A percentile compares a stretch with the other conserved stretches of the same genome.
Evolutionary conservation across 2,329 filamentous ascomycete genomes (phyloP).

Genomic region (Arthroderma sp.): DNA sequence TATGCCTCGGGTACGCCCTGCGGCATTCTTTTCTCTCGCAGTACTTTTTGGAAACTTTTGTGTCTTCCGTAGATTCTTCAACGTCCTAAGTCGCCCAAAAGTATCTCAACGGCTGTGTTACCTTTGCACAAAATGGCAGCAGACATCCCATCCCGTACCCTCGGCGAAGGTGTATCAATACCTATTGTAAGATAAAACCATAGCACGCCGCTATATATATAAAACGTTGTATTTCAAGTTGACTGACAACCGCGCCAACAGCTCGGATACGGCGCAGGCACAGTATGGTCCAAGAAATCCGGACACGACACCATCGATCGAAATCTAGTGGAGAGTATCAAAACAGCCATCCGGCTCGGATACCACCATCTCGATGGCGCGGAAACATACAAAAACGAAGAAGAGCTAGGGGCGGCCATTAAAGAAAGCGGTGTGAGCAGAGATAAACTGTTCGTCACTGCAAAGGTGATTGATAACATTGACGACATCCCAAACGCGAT

Average conservation of each 20-base stretch:
- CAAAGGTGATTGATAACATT: slow-evolving; percentile 43
- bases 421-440: slow-evolving; percentile 33
- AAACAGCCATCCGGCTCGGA: slow-evolving; percentile 44
- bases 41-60: too few relatives aligned
- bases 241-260: slow-evolving; percentile 13
- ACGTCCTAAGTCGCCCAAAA: too few relatives aligned
- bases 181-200: slow-evolving; percentile 35
- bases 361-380: slow-evolving; percentile 52
- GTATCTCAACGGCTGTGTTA: too few relatives aligned
- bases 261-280: slow-evolving; percentile 51
- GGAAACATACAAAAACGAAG: slow-evolving; percentile 41
- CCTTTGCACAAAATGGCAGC: slow-evolving; percentile 5
- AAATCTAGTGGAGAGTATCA: slow-evolving; percentile 41
- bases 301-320: slow-evolving; percentile 38
- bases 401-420: slow-evolving; percentile 37
- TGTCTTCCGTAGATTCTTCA: too few relatives aligned
- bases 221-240: background rate
- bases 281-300: slow-evolving; percentile 48
- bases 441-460: slow-evolving; percentile 40
- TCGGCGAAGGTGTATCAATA: slow-evolving; percentile 44
- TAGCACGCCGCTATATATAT: background rate
- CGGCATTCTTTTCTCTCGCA: too few relatives aligned
- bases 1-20: too few relatives aligned
- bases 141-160: slow-evolving; percentile 33
- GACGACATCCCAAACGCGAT: slow-evolving; percentile 44